These are phyloP conservation scores for Exophiala alcalophila DNA, from an alignment of 2,329 filamentous ascomycete genomes.

Conservation along the genomic window DNA sequence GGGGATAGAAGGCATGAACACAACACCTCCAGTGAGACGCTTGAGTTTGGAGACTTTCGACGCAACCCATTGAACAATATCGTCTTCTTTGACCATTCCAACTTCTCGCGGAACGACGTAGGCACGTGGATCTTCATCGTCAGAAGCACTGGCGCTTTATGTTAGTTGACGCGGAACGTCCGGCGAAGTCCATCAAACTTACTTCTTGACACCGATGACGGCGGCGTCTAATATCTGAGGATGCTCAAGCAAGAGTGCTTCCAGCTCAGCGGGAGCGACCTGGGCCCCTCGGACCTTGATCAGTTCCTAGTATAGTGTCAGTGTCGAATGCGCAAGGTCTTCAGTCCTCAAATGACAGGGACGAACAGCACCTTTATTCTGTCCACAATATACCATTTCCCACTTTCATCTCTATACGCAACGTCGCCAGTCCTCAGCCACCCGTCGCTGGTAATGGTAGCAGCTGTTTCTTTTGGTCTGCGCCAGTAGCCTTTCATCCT, in stretches of 20 bases:
- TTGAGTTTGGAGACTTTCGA: constrained; percentile 46
- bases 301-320: constrained; percentile 21
- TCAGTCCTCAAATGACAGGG: constrained; percentile 10
- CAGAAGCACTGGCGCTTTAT: not conserved
- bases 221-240: constrained; percentile 45
- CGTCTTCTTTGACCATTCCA: constrained; percentile 37
- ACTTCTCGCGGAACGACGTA: constrained; percentile 40
- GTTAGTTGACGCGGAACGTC: not conserved
- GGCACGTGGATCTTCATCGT: constrained; percentile 36
- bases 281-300: constrained; percentile 38
- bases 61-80: constrained; percentile 43
- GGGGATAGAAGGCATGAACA: constrained; percentile 45
- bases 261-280: constrained; percentile 48
- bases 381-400: constrained; percentile 61
- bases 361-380: constrained; percentile 50
- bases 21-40: constrained; percentile 45
- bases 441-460: constrained; percentile 49
- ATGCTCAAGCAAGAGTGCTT: constrained; percentile 44
- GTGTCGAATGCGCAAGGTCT: constrained; percentile 16
- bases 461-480: constrained; percentile 54
- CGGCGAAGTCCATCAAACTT: not conserved
- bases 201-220: constrained; percentile 39
- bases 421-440: constrained; percentile 62
- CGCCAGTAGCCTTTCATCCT: constrained; percentile 59
- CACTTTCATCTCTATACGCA: constrained; percentile 40